Evolutionary conservation across 768 basidiomycete species (phyloP), one percentile per base, ranked within the genome.

Genomic region (Hysterangium stoloniferum): DNA sequence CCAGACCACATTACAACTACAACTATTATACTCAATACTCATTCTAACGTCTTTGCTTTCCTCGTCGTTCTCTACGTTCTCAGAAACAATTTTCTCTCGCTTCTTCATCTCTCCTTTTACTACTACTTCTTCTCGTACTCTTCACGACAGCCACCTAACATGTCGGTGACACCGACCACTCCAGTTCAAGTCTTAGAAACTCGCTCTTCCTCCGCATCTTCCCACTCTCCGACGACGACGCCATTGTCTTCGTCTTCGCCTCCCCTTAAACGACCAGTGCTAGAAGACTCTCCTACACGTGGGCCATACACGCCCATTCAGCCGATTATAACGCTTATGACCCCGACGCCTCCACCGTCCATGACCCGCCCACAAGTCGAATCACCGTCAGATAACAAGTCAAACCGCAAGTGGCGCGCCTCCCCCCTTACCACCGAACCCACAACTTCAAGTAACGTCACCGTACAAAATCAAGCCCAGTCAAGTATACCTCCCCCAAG

Each of bases 151-250:
- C n/a, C n/a, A n/a, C n/a, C n/a, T n/a, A n/a, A n/a, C n/a, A n/a
- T n/a, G n/a, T n/a, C n/a, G n/a, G n/a, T n/a, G n/a, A n/a, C n/a
- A n/a, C n/a, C n/a, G n/a, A n/a, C n/a, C n/a, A n/a, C n/a, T n/a
- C n/a, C n/a, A n/a, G n/a, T n/a, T n/a, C n/a, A n/a, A n/a, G n/a
- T 33, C 52, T 15, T 49, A 4, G 4, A 37, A 32, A 27, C 52
- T 49, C 33, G 49, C 24, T 40, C 48, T 54, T 38, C 44, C 25
- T 45, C 44, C 44, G 44, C 44, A 31, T 33, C 44, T 8, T 44
- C 42, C 4, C 47, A 15, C 48, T 27, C 27, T 22, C 36, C 35
- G 32, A 52, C 40, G 33, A 35, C 33, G 2, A 22, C 36, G 24
- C 25, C 35, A 37, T 52, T 49, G 33, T 52, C 35, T 5, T 54